These are phyloP conservation scores for Roridomyces roridus DNA, from an alignment of 768 basidiomycete species.

Conservation along the genomic window DNA sequence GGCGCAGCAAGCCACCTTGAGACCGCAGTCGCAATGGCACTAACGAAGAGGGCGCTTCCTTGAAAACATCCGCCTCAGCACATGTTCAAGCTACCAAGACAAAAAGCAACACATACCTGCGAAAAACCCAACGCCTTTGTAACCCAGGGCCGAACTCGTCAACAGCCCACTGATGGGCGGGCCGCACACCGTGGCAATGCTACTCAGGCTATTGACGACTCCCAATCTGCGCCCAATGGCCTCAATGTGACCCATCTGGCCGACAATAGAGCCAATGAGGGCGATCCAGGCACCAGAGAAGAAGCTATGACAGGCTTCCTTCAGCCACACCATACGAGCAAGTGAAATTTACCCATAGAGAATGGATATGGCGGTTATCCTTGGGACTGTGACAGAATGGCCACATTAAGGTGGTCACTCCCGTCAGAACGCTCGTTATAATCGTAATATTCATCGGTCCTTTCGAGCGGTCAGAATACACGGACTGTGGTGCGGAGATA, in stretches of 20 bases:
- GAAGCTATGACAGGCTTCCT: constrained; percentile 32
- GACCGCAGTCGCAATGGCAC: neutral
- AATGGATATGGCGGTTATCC: neutral
- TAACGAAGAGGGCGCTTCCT: constrained; percentile 5
- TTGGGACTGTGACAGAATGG: constrained; percentile 10
- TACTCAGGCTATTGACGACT: constrained; percentile 44
- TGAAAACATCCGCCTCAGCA: neutral
- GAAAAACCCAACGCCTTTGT: constrained; percentile 36
- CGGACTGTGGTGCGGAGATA: neutral
- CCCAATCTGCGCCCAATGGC: constrained; percentile 53
- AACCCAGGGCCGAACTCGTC: constrained; percentile 38
- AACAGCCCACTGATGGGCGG: constrained; percentile 58
- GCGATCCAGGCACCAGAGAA: constrained; percentile 48
- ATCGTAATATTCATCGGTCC: constrained; percentile 5
- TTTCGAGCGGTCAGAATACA: too few species aligned
- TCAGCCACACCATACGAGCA: neutral
- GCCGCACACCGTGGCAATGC: constrained; percentile 49
- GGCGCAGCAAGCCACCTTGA: neutral
- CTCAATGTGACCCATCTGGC: constrained; percentile 44
- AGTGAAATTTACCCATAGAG: neutral
- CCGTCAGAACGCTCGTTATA: neutral
- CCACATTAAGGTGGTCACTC: neutral
- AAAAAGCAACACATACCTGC: too few species aligned
- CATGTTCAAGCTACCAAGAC: too few species aligned
- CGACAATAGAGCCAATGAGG: constrained; percentile 40